Conservation (phyloP, 768 basidiomycete species). For the Cytidiella melzeri region DNA sequence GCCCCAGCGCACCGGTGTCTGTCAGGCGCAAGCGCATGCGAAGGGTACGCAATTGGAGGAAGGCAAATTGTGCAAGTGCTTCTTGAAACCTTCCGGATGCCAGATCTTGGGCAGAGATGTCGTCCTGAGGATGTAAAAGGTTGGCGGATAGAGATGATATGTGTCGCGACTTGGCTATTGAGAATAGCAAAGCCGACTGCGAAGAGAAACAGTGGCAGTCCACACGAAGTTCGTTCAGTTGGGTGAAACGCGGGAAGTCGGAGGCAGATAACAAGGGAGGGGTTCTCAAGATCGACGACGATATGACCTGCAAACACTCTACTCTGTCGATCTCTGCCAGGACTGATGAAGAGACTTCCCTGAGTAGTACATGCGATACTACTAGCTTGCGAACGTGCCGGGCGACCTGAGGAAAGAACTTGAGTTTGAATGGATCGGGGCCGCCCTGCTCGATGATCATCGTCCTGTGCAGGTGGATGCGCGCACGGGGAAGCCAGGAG, state of each 20-base stretch:
- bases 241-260: not conserved
- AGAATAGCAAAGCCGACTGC: not conserved
- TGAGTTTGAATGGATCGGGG: slow-evolving; percentile 11
- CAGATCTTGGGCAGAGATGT: not conserved
- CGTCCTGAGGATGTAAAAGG: not conserved
- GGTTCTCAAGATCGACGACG: not conserved
- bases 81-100: not conserved
- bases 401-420: slow-evolving; percentile 6
- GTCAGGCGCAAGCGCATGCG: not conserved
- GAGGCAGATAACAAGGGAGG: not conserved
- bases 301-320: slow-evolving; percentile 2
- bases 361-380: slow-evolving; percentile 3
- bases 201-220: not conserved
- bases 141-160: not conserved
- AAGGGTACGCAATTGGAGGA: not conserved
- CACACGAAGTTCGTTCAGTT: not conserved
- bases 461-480: slow-evolving; percentile 8
- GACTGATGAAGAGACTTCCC: slow-evolving; percentile 3
- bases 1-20: not conserved
- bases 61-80: not conserved
- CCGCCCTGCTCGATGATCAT: slow-evolving; percentile 7
- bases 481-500: slow-evolving; percentile 7
- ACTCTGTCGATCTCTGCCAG: slow-evolving; percentile 6
- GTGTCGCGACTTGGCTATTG: not conserved
- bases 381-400: slow-evolving; percentile 2